Evolutionary conservation across 768 basidiomycete species (phyloP).

Genomic region (Russula olivacea): DNA sequence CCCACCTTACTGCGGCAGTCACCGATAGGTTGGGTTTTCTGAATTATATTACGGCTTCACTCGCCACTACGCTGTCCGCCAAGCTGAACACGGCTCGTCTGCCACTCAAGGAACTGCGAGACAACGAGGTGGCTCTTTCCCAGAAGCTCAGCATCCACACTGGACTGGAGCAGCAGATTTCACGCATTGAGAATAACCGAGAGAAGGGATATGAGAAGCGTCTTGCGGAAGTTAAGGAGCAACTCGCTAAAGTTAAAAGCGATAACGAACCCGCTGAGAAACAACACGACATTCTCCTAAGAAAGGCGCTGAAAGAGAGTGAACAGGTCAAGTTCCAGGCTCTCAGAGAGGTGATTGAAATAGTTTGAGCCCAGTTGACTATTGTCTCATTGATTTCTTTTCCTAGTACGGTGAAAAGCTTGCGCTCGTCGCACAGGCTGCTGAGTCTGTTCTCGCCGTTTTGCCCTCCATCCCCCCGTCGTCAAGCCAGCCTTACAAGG

Average conservation of each 20-base stretch:
- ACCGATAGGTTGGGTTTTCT: slow-evolving; percentile 78
- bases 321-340: slow-evolving; percentile 78
- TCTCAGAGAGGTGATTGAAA: slow-evolving; percentile 56
- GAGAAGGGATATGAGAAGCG: slow-evolving; percentile 61
- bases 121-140: slow-evolving; percentile 54
- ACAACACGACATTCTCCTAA: slow-evolving; percentile 64
- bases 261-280: slow-evolving; percentile 64
- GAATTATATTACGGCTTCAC: slow-evolving; percentile 68
- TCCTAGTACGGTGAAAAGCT: slow-evolving; percentile 76
- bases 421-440: slow-evolving; percentile 64
- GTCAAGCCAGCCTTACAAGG: slow-evolving; percentile 48
- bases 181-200: slow-evolving; percentile 58
- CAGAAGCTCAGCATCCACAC: slow-evolving; percentile 60
- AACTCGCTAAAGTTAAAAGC: slow-evolving; percentile 57
- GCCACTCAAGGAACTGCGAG: slow-evolving; percentile 65
- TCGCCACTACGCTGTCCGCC: slow-evolving; percentile 52
- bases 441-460: slow-evolving; percentile 52
- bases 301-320: slow-evolving; percentile 70
- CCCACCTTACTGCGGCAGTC: slow-evolving; percentile 33
- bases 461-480: slow-evolving; percentile 68
- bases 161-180: slow-evolving; percentile 54
- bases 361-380: neutral
- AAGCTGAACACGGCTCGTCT: slow-evolving; percentile 60
- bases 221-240: slow-evolving; percentile 61
- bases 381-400: slow-evolving; percentile 9